Percentiles rank a stretch among this genome's conserved stretches.
These are phyloP conservation scores for Herpetospermum pedunculosum DNA, from an alignment of 306 rosid species.

Conservation along the genomic window DNA sequence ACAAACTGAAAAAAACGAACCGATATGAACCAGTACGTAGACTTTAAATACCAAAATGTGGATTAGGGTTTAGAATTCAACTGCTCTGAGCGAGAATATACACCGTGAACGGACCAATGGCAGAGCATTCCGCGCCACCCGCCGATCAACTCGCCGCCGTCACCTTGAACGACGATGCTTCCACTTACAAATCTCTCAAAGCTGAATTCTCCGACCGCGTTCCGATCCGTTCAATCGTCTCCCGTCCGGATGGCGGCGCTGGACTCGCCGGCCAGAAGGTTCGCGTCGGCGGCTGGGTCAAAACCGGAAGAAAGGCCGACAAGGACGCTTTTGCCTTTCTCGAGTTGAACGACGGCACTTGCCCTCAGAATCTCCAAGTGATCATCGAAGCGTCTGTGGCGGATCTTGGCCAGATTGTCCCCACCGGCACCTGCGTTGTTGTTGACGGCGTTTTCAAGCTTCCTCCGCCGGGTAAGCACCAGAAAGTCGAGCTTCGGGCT, in stretches of 20 bases:
- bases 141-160: conserved; percentile 37
- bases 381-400: conserved; percentile 63
- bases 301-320: conserved; percentile 90
- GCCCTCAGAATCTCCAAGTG: conserved; percentile 71
- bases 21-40: background rate
- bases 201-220: conserved; percentile 74
- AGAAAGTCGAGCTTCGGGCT: conserved; percentile 78
- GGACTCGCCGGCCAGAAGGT: conserved; percentile 48
- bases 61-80: background rate
- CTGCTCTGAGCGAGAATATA: background rate
- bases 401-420: conserved; percentile 67
- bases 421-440: conserved; percentile 66
- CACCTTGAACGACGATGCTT: conserved; percentile 14
- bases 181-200: conserved; percentile 8
- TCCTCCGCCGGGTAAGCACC: conserved; percentile 71
- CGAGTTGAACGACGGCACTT: conserved; percentile 81
- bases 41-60: background rate
- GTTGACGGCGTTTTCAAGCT: conserved; percentile 68
- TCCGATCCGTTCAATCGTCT: conserved; percentile 49
- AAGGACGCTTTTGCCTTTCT: conserved; percentile 86
- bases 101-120: conserved; percentile 22
- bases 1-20: background rate
- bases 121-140: conserved; percentile 29
- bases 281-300: conserved; percentile 87
- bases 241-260: conserved; percentile 63